A percentile compares a stretch with the other conserved stretches of the same genome.
These are phyloP conservation scores for Tagetes erecta DNA, from an alignment of 129 eudicot species.

Conservation along the genomic window DNA sequence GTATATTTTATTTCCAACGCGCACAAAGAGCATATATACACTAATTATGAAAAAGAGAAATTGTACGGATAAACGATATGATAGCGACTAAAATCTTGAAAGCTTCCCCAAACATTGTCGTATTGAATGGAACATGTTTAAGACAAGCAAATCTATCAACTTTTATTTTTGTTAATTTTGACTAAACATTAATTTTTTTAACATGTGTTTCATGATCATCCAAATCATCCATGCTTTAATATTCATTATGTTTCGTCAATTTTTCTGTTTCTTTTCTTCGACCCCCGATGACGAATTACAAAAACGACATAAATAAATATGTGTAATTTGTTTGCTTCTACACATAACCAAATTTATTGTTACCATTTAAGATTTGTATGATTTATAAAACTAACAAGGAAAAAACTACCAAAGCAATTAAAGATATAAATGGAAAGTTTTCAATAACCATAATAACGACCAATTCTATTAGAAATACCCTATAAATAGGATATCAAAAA, in stretches of 20 bases:
- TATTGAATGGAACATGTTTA: constrained; percentile 29
- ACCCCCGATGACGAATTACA: too few species aligned
- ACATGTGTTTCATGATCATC: neutral
- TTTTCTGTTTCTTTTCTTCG: too few species aligned
- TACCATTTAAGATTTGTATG: too few species aligned
- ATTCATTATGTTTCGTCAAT: neutral
- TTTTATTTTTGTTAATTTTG: constrained; percentile 17
- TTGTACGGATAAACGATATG: constrained; percentile 28
- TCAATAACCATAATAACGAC: constrained; percentile 42
- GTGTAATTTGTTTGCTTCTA: too few species aligned
- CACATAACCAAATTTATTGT: too few species aligned
- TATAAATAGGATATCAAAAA: constrained; percentile 44
- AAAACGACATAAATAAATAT: too few species aligned
- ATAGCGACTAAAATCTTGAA: constrained; percentile 24
- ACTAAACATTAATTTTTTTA: neutral
- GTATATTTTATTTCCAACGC: neutral
- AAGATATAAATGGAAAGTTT: neutral
- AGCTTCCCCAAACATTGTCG: constrained; percentile 22
- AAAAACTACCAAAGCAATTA: neutral
- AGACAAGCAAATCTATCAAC: constrained; percentile 4
- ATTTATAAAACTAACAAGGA: too few species aligned
- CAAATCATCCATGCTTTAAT: neutral
- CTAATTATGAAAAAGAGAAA: constrained; percentile 8
- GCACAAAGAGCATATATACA: constrained; percentile 25
- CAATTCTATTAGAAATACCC: constrained; percentile 38